phyloP scores from a whole-genome alignment of 805 yeast genomes.

The Saccharomycopsis olivae region DNA sequence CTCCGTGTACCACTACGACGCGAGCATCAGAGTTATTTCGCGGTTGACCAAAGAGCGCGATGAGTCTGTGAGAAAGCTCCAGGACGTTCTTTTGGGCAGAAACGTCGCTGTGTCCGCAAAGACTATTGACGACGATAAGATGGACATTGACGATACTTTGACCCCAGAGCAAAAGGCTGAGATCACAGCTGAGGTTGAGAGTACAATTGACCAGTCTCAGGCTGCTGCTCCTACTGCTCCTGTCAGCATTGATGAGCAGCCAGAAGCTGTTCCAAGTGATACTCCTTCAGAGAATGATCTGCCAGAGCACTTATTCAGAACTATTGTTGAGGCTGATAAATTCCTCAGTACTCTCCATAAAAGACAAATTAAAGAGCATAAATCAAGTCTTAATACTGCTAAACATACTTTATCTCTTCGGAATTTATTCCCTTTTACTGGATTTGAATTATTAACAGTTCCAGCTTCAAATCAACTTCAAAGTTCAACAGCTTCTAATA shows the following conservation, averaged over 20 bases:
- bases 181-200: neutral
- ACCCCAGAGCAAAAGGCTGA: neutral
- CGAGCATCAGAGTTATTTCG: conserved; percentile 81
- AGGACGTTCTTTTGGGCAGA: conserved; percentile 20
- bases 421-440: conserved; percentile 9
- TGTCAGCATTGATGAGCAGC: conserved; percentile 1
- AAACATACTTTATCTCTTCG: conserved; percentile 8
- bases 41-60: conserved; percentile 66
- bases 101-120: neutral
- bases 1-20: conserved; percentile 78
- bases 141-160: neutral
- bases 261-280: conserved; percentile 12
- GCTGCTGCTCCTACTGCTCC: neutral
- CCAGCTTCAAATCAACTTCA: conserved; percentile 3
- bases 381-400: conserved; percentile 13
- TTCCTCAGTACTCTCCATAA: conserved; percentile 15
- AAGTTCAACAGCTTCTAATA: conserved; percentile 1
- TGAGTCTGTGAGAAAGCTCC: conserved; percentile 56
- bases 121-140: neutral
- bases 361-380: conserved; percentile 17
- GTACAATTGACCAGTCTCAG: neutral
- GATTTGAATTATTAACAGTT: conserved; percentile 5
- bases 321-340: conserved; percentile 15
- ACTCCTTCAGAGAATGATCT: neutral
- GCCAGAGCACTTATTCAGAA: conserved; percentile 3